Evolutionary conservation across 164 flowering plant genomes (phyloP).

Genomic region (Macadamia tetraphylla): DNA sequence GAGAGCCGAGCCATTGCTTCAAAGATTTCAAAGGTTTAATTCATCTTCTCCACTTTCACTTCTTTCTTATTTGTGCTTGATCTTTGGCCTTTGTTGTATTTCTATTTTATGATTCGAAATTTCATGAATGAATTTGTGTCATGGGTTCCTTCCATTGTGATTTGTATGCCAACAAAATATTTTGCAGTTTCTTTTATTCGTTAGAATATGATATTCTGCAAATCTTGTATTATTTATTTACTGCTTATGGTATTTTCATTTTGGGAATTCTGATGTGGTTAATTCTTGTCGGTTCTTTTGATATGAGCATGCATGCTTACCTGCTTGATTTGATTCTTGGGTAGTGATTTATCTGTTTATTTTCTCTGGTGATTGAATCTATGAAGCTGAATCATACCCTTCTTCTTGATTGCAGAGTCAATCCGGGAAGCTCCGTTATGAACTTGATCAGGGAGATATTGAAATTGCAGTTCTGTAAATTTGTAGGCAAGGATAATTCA

Average conservation of each 20-base stretch:
- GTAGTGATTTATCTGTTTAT: background rate
- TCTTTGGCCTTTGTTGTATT: too few species aligned
- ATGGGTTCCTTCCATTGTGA: too few species aligned
- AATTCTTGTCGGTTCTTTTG: too few species aligned
- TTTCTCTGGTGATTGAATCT: background rate
- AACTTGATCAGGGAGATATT: slow-evolving; percentile 20
- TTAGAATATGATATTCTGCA: too few species aligned
- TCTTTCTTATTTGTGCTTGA: background rate
- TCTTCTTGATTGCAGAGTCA: slow-evolving; percentile 29
- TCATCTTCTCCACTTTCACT: background rate
- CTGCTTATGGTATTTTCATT: too few species aligned
- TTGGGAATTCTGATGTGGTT: too few species aligned
- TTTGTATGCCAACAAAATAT: too few species aligned
- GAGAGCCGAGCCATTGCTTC: slow-evolving; percentile 14
- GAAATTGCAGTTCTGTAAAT: slow-evolving; percentile 21
- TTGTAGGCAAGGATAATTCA: background rate
- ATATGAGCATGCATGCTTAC: too few species aligned
- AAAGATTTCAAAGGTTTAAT: slow-evolving; percentile 22
- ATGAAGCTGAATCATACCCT: background rate
- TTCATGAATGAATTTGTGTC: too few species aligned
- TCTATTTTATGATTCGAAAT: too few species aligned
- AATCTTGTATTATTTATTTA: too few species aligned
- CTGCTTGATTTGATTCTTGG: background rate
- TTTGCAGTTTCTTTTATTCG: too few species aligned
- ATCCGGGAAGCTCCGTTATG: slow-evolving; percentile 21